Conservation (phyloP, 768 basidiomycete genomes). For the Tephrocybe sp. region DNA sequence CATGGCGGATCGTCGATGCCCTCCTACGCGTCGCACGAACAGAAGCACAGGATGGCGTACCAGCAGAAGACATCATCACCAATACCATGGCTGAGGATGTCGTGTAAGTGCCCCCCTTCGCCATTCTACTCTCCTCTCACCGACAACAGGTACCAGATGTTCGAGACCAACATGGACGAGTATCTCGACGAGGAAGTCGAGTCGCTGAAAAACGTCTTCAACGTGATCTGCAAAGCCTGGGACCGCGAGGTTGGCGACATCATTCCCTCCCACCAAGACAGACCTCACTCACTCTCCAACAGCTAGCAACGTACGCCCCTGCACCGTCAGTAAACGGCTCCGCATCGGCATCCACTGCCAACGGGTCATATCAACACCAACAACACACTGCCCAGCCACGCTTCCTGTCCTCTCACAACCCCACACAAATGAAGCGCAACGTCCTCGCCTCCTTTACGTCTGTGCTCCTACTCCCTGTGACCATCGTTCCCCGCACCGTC, state of each 20-base stretch:
- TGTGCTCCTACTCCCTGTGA: slow-evolving; percentile 88
- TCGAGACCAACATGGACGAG: slow-evolving; percentile 96
- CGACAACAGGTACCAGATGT: slow-evolving; percentile 79
- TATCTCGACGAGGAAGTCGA: slow-evolving; percentile 95
- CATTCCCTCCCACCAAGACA: slow-evolving; percentile 2
- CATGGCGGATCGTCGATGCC: slow-evolving; percentile 82
- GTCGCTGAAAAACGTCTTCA: slow-evolving; percentile 70
- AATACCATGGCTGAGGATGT: slow-evolving; percentile 68
- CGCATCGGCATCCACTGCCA: background rate
- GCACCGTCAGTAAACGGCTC: background rate
- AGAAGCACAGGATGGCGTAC: slow-evolving; percentile 16
- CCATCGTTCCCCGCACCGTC: slow-evolving; percentile 87
- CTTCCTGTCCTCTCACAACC: slow-evolving; percentile 84
- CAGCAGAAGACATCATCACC: slow-evolving; percentile 16
- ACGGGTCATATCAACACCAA: background rate
- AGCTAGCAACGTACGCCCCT: slow-evolving; percentile 15
- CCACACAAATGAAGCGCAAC: slow-evolving; percentile 88
- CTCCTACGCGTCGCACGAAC: slow-evolving; percentile 58
- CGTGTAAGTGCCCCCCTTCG: slow-evolving; percentile 50
- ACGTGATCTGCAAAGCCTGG: slow-evolving; percentile 78
- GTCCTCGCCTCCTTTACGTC: slow-evolving; percentile 92
- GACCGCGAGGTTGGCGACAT: slow-evolving; percentile 58
- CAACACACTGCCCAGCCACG: slow-evolving; percentile 38
- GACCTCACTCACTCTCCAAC: background rate
- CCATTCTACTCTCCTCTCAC: slow-evolving; percentile 6